Base-by-base conservation (phyloP, 2,329 filamentous ascomycete species). In the Gaeumannomyces tritici region DNA sequence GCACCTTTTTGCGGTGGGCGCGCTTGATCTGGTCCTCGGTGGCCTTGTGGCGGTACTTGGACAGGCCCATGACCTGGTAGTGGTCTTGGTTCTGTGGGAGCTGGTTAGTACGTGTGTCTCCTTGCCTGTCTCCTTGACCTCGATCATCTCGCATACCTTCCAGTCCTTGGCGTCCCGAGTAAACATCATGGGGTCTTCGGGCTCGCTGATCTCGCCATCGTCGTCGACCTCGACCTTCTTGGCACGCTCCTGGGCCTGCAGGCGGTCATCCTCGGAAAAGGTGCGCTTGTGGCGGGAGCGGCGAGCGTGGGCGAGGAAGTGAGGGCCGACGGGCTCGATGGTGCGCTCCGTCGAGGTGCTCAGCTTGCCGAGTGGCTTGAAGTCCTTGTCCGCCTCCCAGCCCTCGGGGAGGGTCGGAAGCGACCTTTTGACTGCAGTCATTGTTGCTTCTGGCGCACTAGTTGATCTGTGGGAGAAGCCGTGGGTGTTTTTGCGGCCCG, bases 11-110 rank as follows among this genome's bases (percentile, higher is more conserved):
- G 81, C 95, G 91, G 81, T 99, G 93, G 69, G 96, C 95, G 70
- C 91, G 90, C 84, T 97, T 98, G 83, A 99, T 98, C 82, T 98
- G 93, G 69, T 98, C 93, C 77, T 96, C 93, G 64, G 91, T 96
- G 62, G 95, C 96, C 77, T 86, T 90, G 81, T 83, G 95, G 71
- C 95, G 89, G 82, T 96, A 93, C 79, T 93, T 96, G 73, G 89
- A 89, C 67, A 99, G 81, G 66, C 95, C 95, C 64, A 99, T 88
- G 62, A 99, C 90, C 70, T 95, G 92, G 79, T 99, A 99, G 80
- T 99, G 95, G 73, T 99, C 95, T 87, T 99, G 95, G 68, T 82
- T 83, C 90, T 96, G 67, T 59, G 66, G 24, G 60, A 15, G 18
- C 28, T 18, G 3, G 27, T 26, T 7, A n/a, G 55, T 59, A 64